Base-by-base conservation (phyloP, 441 rosid species). In the Gossypium davidsonii region DNA sequence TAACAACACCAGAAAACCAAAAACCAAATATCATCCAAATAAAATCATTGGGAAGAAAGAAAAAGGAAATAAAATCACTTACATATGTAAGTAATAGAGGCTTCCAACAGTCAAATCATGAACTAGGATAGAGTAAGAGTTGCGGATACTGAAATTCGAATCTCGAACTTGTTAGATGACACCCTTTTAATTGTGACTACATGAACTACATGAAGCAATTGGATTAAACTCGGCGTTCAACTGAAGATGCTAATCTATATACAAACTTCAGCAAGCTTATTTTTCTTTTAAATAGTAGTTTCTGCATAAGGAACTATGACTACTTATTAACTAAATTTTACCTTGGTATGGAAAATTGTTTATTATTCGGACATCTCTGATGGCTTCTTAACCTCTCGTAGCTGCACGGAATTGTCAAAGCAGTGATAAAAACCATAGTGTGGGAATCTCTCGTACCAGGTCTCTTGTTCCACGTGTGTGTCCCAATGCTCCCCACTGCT, bases 401-500 rank as follows among this genome's bases (percentile, higher is more conserved):
- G 97, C 85, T 88, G 94, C 73, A 81, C 85, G 1, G 97, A 92
- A 84, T 94, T 86, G 69, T 94, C 96, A 59, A 85, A 90, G 80
- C 98, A 94, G 84, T 94, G 98, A 80, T 83, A 89, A 60, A 94
- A 94, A 3, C 97, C 97, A n/a, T 74, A 94, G 83, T 94, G 98
- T 1, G 98, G 98, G 80, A 89, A 92, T 77, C 91, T 85, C 89
- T 94, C 97, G 14, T 92, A 92, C 97, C 98, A 92, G 0, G 98
- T 94, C 21, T 90, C 91, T 79, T 90, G 92, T 75, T 48, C 78
- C 55, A 23, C 83, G 17, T 88, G 92, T 2, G 97, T 90, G 76
- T 94, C 97, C 98, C 97, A 92, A 74, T 88, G 96, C 84, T 94
- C 98, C 25, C 97, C 98, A 2, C 91, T 74, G 83, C 97, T 94